These are phyloP conservation scores for Euphrasia confusa DNA, from an alignment of 257 asterid genomes.

Conservation along the genomic window DNA sequence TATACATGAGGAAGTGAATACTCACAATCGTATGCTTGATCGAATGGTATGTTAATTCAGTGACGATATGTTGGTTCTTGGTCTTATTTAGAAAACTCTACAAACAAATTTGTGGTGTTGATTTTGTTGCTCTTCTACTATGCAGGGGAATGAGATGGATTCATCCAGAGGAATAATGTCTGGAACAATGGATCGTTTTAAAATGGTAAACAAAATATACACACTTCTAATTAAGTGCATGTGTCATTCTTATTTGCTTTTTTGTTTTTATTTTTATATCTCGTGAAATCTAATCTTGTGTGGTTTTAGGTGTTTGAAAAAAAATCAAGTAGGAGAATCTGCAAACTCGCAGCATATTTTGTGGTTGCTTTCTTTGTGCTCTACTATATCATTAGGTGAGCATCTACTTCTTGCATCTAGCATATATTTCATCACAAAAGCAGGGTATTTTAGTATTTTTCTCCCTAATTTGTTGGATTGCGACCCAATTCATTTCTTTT, in stretches of 20 bases:
- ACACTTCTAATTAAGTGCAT: conserved; percentile 7
- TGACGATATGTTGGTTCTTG: conserved; percentile 29
- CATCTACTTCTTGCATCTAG: conserved; percentile 25
- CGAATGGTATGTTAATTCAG: conserved; percentile 50
- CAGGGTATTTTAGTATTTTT: neutral
- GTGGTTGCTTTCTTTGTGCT: conserved; percentile 61
- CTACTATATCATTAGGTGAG: conserved; percentile 63
- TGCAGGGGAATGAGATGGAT: conserved; percentile 90
- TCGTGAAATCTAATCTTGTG: conserved; percentile 24
- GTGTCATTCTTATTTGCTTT: neutral
- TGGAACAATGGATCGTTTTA: conserved; percentile 88
- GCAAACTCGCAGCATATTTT: conserved; percentile 72
- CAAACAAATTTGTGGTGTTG: neutral
- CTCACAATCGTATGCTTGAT: conserved; percentile 77
- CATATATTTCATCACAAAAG: conserved; percentile 8
- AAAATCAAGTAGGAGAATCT: conserved; percentile 66
- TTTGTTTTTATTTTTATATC: conserved; percentile 12
- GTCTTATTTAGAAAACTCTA: conserved; percentile 2
- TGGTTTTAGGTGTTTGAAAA: conserved; percentile 75
- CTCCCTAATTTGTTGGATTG: neutral
- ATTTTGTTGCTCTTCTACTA: conserved; percentile 7
- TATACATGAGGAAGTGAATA: conserved; percentile 92
- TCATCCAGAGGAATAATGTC: conserved; percentile 87
- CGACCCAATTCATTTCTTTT: neutral
- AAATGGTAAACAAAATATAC: conserved; percentile 48